Evolutionary conservation across 306 rosid species (phyloP).

Genomic region (Fragaria ananassa): DNA sequence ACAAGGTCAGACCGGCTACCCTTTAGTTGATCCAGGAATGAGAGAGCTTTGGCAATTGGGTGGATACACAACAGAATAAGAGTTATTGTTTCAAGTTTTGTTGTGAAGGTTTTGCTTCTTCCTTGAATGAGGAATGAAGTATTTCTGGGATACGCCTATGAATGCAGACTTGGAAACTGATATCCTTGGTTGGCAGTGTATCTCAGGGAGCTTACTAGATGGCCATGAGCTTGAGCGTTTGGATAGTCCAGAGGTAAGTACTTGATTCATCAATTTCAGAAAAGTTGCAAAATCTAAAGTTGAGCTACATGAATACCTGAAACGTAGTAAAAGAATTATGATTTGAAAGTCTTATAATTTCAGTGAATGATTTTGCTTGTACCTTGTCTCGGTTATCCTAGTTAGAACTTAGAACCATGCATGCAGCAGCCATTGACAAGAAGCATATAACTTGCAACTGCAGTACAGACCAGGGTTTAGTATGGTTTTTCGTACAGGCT

Average conservation of each 20-base stretch:
- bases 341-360: background rate
- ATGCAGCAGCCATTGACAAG: background rate
- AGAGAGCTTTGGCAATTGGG: slow-evolving; percentile 98
- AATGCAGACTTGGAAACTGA: slow-evolving; percentile 98
- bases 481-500: background rate
- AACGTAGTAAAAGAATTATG: background rate
- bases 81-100: slow-evolving; percentile 79
- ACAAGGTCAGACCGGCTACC: slow-evolving; percentile 91
- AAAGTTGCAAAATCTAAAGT: background rate
- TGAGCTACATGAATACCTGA: background rate
- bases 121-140: slow-evolving; percentile 99
- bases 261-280: background rate
- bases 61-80: slow-evolving; percentile 88
- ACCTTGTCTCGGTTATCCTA: background rate
- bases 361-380: background rate
- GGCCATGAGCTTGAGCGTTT: slow-evolving; percentile 88
- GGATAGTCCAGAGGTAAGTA: slow-evolving; percentile 83
- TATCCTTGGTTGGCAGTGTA: slow-evolving; percentile 95
- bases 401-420: background rate
- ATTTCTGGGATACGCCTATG: slow-evolving; percentile 97
- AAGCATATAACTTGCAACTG: background rate
- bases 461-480: background rate
- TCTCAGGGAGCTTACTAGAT: slow-evolving; percentile 87
- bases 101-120: slow-evolving; percentile 77
- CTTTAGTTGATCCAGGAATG: slow-evolving; percentile 96